Conservation (phyloP, 2,329 filamentous ascomycete genomes). For the Xylariales sp. region DNA sequence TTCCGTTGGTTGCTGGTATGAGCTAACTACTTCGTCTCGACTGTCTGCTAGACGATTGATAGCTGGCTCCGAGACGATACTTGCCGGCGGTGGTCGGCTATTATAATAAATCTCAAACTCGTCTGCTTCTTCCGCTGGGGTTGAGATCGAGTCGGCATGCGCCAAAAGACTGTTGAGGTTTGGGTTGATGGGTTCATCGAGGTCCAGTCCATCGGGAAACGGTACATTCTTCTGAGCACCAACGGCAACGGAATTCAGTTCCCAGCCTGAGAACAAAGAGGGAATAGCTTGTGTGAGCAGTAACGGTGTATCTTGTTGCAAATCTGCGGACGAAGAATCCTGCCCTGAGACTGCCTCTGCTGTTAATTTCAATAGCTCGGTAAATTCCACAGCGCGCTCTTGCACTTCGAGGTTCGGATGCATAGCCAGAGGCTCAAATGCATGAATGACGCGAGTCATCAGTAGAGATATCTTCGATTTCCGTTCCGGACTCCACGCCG, state of each 20-base stretch:
- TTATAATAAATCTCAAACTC: constrained; percentile 67
- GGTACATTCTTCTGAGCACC: constrained; percentile 85
- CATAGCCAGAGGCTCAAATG: constrained; percentile 70
- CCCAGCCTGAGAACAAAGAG: constrained; percentile 77
- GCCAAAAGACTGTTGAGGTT: constrained; percentile 66
- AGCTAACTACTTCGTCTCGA: constrained; percentile 41
- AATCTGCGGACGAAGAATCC: constrained; percentile 47
- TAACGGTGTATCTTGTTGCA: constrained; percentile 66
- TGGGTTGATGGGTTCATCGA: constrained; percentile 77
- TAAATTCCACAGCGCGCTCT: constrained; percentile 87
- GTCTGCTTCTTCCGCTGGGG: constrained; percentile 51
- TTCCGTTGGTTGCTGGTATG: constrained; percentile 56
- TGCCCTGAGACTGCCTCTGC: constrained; percentile 74
- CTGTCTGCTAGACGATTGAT: constrained; percentile 46
- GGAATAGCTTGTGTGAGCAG: constrained; percentile 89
- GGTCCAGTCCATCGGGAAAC: constrained; percentile 66
- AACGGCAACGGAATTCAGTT: constrained; percentile 83
- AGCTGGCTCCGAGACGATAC: constrained; percentile 52
- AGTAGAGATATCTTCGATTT: constrained; percentile 73
- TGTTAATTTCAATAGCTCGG: constrained; percentile 82
- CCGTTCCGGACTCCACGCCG: constrained; percentile 66
- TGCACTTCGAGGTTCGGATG: constrained; percentile 93
- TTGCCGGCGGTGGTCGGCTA: constrained; percentile 46
- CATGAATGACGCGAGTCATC: constrained; percentile 75
- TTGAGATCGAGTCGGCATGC: constrained; percentile 44